Percentiles rank a stretch among this genome's conserved stretches.
Evolutionary conservation across 345 rosid genomes (phyloP).

Genomic region (Populus pruinosa): DNA sequence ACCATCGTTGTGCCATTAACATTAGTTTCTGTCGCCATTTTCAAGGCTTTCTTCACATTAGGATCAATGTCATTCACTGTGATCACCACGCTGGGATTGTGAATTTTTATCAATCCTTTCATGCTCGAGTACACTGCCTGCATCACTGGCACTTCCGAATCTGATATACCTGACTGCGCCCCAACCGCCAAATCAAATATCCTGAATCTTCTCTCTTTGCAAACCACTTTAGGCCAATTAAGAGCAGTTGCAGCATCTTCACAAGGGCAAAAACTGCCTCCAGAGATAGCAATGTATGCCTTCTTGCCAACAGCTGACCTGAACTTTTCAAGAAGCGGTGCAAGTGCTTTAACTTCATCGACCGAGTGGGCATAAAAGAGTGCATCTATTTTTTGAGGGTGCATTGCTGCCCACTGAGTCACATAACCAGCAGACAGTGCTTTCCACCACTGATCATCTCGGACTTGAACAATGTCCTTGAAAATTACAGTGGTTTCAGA

Average conservation of each 20-base stretch:
- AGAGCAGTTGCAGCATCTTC: slow-evolving; percentile 73
- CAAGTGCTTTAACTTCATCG: slow-evolving; percentile 65
- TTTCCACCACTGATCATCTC: slow-evolving; percentile 99
- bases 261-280: slow-evolving; percentile 79
- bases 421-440: slow-evolving; percentile 80
- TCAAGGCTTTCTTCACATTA: slow-evolving; percentile 81
- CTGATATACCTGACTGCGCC: slow-evolving; percentile 53
- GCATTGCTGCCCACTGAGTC: slow-evolving; percentile 97
- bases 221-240: slow-evolving; percentile 72
- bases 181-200: slow-evolving; percentile 78
- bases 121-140: slow-evolving; percentile 84
- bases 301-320: slow-evolving; percentile 80
- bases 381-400: slow-evolving; percentile 92
- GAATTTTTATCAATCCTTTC: slow-evolving; percentile 87
- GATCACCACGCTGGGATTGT: slow-evolving; percentile 89
- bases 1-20: slow-evolving; percentile 51
- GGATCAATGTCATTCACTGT: slow-evolving; percentile 67
- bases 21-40: slow-evolving; percentile 69
- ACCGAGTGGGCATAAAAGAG: slow-evolving; percentile 84
- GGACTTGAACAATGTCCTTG: slow-evolving; percentile 84
- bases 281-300: slow-evolving; percentile 80
- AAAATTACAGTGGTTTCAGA: slow-evolving; percentile 96
- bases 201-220: slow-evolving; percentile 82
- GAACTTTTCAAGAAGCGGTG: slow-evolving; percentile 81
- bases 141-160: slow-evolving; percentile 87